These are phyloP conservation scores for Ilyonectria sp. DNA, from an alignment of 2,329 filamentous ascomycete species.

Conservation along the genomic window DNA sequence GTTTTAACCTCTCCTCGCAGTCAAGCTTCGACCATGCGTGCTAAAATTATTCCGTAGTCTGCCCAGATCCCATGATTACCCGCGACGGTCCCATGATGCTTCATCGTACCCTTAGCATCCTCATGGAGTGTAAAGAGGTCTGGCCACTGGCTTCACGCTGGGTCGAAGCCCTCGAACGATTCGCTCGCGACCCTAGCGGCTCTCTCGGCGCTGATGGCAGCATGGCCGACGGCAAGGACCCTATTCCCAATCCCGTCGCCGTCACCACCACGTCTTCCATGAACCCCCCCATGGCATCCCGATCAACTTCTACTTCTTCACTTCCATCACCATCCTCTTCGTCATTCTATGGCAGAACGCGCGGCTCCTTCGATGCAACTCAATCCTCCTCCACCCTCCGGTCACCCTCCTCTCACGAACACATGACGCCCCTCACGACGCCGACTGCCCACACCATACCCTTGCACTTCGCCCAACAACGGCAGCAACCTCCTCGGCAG, in stretches of 20 bases:
- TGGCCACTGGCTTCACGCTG: constrained; percentile 69
- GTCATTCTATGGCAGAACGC: constrained; percentile 31
- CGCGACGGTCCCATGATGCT: constrained; percentile 63
- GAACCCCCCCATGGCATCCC: not conserved
- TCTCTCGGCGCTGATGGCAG: constrained; percentile 60
- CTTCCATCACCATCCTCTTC: constrained; percentile 38
- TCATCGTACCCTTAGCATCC: constrained; percentile 60
- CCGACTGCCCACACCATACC: constrained; percentile 22
- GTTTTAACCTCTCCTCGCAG: not conserved
- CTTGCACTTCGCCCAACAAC: constrained; percentile 39
- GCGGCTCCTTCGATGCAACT: constrained; percentile 30
- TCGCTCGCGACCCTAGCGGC: constrained; percentile 61
- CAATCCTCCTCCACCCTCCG: constrained; percentile 29
- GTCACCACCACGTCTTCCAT: constrained; percentile 20
- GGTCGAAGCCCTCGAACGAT: constrained; percentile 65
- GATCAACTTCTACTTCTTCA: not conserved
- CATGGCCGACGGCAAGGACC: constrained; percentile 65
- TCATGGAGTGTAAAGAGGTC: constrained; percentile 64
- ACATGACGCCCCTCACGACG: constrained; percentile 30
- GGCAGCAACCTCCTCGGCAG: constrained; percentile 39
- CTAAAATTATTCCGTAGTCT: constrained; percentile 54
- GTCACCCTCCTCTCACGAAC: constrained; percentile 33
- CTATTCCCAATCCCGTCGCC: constrained; percentile 45
- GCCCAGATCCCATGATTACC: constrained; percentile 57
- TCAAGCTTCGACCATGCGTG: constrained; percentile 1